Conservation (phyloP, 1,284 basidiomycete genomes). For the Neonothopanus nambi region DNA sequence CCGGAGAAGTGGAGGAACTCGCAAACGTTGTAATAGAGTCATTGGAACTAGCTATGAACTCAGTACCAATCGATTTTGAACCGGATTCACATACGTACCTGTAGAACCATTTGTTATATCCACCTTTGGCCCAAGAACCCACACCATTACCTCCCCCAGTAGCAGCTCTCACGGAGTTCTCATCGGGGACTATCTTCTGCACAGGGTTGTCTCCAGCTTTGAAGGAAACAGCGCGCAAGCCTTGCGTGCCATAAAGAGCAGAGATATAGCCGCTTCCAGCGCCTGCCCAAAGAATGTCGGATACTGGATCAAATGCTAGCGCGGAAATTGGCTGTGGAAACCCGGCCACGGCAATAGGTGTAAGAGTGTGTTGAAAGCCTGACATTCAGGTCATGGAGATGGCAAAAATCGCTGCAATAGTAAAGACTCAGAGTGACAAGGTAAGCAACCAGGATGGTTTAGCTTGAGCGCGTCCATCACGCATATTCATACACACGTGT, state of each 20-base stretch:
- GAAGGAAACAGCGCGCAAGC: conserved; percentile 76
- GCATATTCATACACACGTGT: too few species aligned
- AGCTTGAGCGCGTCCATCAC: too few species aligned
- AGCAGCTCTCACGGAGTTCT: conserved; percentile 71
- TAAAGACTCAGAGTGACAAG: too few species aligned
- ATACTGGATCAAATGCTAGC: conserved; percentile 86
- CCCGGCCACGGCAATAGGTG: conserved; percentile 14
- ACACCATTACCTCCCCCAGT: conserved; percentile 59
- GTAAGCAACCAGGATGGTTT: too few species aligned
- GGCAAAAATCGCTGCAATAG: too few species aligned
- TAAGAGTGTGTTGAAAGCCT: conserved; percentile 15
- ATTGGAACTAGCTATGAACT: conserved; percentile 33
- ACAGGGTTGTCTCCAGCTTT: conserved; percentile 67
- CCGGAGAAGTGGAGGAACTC: conserved; percentile 47
- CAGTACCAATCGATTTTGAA: background rate
- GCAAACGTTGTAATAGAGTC: conserved; percentile 61
- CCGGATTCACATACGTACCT: conserved; percentile 42
- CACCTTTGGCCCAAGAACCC: conserved; percentile 78
- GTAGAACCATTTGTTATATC: conserved; percentile 79
- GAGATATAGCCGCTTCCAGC: conserved; percentile 71
- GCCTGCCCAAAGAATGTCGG: conserved; percentile 90
- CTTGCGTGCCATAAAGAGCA: conserved; percentile 71
- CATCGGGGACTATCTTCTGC: conserved; percentile 72
- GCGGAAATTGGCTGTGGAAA: conserved; percentile 64
- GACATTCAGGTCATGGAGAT: conserved; percentile 12